These are phyloP conservation scores for Coemansia sp. DNA, from an alignment of 192 early-diverging fungal genomes.

Conservation along the genomic window DNA sequence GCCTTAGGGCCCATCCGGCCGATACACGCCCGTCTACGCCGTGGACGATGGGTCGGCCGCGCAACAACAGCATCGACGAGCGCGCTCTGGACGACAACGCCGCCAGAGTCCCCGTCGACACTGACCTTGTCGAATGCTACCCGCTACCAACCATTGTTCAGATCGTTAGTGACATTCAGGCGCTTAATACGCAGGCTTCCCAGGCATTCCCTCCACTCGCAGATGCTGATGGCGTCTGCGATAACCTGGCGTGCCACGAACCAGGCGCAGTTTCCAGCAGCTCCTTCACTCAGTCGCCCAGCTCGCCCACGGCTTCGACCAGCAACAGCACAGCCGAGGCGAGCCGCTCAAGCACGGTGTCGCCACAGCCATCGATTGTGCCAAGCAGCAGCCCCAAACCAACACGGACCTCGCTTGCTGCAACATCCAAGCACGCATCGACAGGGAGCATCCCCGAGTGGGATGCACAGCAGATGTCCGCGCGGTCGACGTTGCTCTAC, in stretches of 20 bases:
- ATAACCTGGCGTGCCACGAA: background rate
- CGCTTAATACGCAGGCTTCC: background rate
- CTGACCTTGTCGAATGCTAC: conserved; percentile 6
- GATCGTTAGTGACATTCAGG: background rate
- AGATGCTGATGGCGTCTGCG: background rate
- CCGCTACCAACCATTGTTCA: conserved; percentile 17
- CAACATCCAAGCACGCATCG: conserved; percentile 23
- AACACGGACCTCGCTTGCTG: conserved; percentile 8
- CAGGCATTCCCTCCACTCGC: background rate
- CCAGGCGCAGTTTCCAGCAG: background rate
- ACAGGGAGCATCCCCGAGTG: conserved; percentile 32
- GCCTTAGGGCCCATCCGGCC: conserved; percentile 17
- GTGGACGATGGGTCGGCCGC: conserved; percentile 12
- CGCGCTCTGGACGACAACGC: conserved; percentile 6
- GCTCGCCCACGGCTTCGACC: conserved; percentile 12
- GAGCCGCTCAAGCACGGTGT: conserved; percentile 2
- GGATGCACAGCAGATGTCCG: conserved; percentile 24
- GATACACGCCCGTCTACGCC: conserved; percentile 20
- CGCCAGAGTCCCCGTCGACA: background rate
- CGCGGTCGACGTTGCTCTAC: conserved; percentile 41
- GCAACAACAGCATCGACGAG: conserved; percentile 13
- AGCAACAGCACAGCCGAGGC: conserved; percentile 5
- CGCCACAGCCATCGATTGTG: background rate
- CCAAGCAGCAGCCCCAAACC: conserved; percentile 6
- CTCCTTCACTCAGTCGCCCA: conserved; percentile 1